Evolutionary conservation across 805 yeast genomes (phyloP), one percentile per base, ranked within the genome.

Genomic region (Kluyveromyces siamensis): DNA sequence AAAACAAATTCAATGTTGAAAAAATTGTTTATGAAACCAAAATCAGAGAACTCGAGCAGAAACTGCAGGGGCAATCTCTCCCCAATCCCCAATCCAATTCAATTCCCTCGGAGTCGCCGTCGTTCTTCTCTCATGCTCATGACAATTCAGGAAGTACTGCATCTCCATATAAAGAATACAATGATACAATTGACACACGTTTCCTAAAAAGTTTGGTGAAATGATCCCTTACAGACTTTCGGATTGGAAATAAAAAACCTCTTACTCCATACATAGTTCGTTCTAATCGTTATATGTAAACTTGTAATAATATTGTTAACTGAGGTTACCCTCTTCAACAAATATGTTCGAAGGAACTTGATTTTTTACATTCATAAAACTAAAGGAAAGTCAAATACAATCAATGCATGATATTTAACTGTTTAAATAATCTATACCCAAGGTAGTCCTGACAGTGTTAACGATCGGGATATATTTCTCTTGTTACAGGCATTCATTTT

Each of bases 11-110:
- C 47, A 50, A 59, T 35, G 42, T 50, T 44, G 62, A 70, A 47
- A 48, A 55, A 4, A 42, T 50, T 13, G 56, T 47, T 10, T 62
- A 61, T 40, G 57, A 65, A 14, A 52, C 60, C 14, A 53, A 58
- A 10, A 62, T 67, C 6, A 50, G 51, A 43, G 67, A 63, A 36
- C 52, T 68, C n/a, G 68, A 67, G 47, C 35, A 37, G 11, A 45
- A 51, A 45, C 40, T 59, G 8, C 25, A 10, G 13, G 40, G n/a
- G 3, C 25, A 17, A 17, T 2, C 40, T 19, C 8, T 38, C 40
- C 40, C 40, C 11, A 27, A 41, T 33, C 36, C 36, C 11, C 19
- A 25, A 27, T 17, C 35, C 2, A 43, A 21, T 19, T 30, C 38
- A 21, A 7, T 17, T n/a, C 7, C 37, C 11, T 38, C 45, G 14